Conservation (phyloP, 2,329 filamentous ascomycete species). For the Aureobasidium sp. region DNA sequence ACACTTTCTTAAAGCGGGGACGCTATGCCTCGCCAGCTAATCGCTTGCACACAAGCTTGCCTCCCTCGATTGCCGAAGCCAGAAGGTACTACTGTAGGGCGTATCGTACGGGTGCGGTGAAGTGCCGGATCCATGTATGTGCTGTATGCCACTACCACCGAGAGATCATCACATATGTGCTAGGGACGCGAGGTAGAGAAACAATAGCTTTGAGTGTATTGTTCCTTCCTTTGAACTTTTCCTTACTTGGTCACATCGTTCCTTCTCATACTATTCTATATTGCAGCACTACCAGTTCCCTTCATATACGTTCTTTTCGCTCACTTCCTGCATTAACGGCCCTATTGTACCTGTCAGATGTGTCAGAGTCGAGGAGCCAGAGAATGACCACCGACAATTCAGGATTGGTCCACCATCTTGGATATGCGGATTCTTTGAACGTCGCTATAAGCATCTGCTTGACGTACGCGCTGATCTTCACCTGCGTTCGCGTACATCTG, state of each 20-base stretch:
- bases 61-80: background rate
- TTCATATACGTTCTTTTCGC: background rate
- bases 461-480: conserved; percentile 25
- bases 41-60: background rate
- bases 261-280: background rate
- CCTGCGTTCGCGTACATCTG: conserved; percentile 24
- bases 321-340: background rate
- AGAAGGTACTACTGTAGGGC: background rate
- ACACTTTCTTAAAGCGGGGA: background rate
- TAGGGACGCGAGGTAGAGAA: background rate
- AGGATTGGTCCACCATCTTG: conserved; percentile 16
- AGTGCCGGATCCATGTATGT: background rate
- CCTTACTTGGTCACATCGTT: background rate
- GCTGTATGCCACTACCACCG: background rate
- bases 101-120: background rate
- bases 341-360: background rate
- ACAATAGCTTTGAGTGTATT: background rate
- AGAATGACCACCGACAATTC: background rate
- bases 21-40: background rate
- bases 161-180: background rate
- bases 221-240: background rate
- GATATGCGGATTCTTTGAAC: conserved; percentile 22
- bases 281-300: background rate
- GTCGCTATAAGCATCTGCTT: conserved; percentile 27
- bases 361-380: background rate